phyloP scores from a whole-genome alignment of 495 filamentous ascomycete genomes.

The Jackrogersella minutella region DNA sequence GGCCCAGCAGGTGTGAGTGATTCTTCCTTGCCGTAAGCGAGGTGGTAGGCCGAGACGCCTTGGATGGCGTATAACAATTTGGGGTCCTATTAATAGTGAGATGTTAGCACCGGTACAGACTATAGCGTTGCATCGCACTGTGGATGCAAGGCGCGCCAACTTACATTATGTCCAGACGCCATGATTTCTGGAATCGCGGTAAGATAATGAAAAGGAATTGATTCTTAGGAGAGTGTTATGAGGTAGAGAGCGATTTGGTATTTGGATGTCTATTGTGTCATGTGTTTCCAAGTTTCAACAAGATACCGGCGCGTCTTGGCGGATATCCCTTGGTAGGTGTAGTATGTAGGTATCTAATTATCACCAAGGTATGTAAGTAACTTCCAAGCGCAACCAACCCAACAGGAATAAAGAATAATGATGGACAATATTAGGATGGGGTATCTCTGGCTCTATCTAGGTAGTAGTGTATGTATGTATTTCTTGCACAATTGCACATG shows the following conservation, averaged over 20 bases:
- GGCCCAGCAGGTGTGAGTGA: constrained; percentile 83
- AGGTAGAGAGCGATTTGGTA: constrained; percentile 9
- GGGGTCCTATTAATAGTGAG: constrained; percentile 62
- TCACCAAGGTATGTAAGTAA: no score
- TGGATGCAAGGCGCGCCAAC: constrained; percentile 24
- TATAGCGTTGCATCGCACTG: constrained; percentile 13
- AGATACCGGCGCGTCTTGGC: constrained; percentile 3
- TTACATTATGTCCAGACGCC: constrained; percentile 62
- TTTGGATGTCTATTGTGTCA: constrained; percentile 3
- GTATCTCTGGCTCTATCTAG: neutral
- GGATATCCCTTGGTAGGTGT: constrained; percentile 14
- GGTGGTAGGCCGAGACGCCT: constrained; percentile 85
- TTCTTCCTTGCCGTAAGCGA: constrained; percentile 85
- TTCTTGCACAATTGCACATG: constrained; percentile 27
- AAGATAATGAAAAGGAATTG: neutral
- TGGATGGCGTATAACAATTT: constrained; percentile 83
- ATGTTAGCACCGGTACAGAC: constrained; percentile 22
- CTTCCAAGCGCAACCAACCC: constrained; percentile 24
- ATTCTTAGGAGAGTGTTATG: constrained; percentile 3
- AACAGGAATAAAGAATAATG: constrained; percentile 15
- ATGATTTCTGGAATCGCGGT: constrained; percentile 44
- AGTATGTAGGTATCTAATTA: neutral
- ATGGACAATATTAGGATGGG: neutral
- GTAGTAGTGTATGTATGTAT: neutral
- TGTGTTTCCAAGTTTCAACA: constrained; percentile 14